Conservation (phyloP, 1,139 yeast species). For the Komagataea norvegica region DNA sequence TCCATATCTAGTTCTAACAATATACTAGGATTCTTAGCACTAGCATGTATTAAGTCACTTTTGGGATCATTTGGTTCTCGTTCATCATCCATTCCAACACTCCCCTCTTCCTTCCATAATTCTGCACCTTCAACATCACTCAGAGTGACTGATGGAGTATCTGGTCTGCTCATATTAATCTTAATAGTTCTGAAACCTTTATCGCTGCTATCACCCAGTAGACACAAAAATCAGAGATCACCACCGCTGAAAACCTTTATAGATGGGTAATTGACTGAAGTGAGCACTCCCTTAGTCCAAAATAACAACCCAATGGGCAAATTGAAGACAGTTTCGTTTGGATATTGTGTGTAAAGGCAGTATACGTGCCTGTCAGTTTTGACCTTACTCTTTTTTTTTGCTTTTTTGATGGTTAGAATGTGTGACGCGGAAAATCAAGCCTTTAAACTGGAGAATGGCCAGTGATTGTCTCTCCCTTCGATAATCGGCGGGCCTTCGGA, state of each 20-base stretch:
- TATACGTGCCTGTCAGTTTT: no score
- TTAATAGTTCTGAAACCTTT: no score
- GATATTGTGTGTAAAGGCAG: no score
- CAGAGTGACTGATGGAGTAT: conserved; percentile 14
- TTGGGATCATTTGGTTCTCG: conserved; percentile 13
- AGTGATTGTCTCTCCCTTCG: no score
- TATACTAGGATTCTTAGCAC: conserved; percentile 57
- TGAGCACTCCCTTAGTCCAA: not conserved
- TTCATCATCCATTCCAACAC: not conserved
- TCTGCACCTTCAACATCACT: conserved; percentile 6
- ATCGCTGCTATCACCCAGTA: no score
- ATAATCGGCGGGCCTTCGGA: no score
- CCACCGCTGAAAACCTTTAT: not conserved
- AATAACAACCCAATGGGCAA: not conserved
- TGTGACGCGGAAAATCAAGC: no score
- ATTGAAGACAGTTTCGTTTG: no score
- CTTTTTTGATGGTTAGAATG: no score
- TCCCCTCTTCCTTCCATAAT: not conserved
- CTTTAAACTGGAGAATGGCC: no score
- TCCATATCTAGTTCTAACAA: conserved; percentile 79
- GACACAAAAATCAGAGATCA: no score
- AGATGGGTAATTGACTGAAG: not conserved
- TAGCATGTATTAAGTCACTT: conserved; percentile 24
- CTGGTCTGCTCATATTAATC: conserved; percentile 5
- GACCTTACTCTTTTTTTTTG: no score